Conservation (phyloP, 495 filamentous ascomycete genomes). For the Xylaria telfairii region DNA sequence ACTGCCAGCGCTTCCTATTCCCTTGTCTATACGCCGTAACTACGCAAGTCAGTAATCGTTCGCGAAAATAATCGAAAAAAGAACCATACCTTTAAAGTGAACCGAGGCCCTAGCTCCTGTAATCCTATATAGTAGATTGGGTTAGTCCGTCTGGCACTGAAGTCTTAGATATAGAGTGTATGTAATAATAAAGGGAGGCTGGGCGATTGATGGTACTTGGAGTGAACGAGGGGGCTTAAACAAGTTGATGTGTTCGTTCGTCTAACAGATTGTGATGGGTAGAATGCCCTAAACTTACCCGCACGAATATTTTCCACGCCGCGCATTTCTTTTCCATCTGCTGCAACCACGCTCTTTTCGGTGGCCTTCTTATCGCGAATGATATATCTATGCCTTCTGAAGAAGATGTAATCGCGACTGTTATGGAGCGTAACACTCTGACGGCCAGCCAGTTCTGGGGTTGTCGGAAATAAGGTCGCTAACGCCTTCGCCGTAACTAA, state of each 20-base stretch:
- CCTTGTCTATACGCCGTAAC: constrained; percentile 88
- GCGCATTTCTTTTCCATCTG: constrained; percentile 85
- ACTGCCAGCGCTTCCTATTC: constrained; percentile 80
- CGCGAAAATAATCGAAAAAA: neutral
- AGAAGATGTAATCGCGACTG: constrained; percentile 95
- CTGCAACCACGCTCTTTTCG: constrained; percentile 84
- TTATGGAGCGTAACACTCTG: constrained; percentile 91
- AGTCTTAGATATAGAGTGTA: neutral
- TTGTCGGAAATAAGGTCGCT: constrained; percentile 78
- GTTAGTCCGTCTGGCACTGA: constrained; percentile 6
- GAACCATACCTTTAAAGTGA: constrained; percentile 33
- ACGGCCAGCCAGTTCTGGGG: constrained; percentile 80
- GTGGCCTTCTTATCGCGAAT: constrained; percentile 85
- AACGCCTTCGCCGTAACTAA: constrained; percentile 88
- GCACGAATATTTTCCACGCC: constrained; percentile 82
- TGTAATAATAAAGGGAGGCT: neutral
- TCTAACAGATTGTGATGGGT: neutral
- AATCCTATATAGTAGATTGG: constrained; percentile 30
- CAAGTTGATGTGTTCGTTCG: neutral
- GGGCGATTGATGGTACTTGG: neutral
- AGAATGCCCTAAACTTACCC: constrained; percentile 49
- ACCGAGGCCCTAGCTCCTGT: constrained; percentile 37
- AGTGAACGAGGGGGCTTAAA: neutral
- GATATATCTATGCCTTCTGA: constrained; percentile 87
- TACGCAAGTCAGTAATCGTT: constrained; percentile 43